These are phyloP conservation scores for Corynespora cassiicola DNA, from an alignment of 2,329 filamentous ascomycete genomes.

Conservation along the genomic window DNA sequence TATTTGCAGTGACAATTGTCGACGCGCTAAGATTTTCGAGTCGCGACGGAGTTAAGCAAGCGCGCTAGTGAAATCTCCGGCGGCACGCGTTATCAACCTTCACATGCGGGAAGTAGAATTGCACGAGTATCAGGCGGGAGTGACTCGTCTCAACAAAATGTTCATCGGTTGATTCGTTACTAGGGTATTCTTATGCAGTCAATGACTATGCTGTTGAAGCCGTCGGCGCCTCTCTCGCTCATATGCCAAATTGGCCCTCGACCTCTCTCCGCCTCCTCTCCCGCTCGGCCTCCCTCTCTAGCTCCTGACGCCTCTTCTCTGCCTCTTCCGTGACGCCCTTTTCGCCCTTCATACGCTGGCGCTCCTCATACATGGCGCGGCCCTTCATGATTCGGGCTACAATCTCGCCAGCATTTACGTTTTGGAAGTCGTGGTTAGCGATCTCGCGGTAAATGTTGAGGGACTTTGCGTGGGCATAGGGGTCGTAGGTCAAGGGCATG, in stretches of 20 bases:
- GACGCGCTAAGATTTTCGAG: slow-evolving; percentile 9
- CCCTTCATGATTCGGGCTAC: slow-evolving; percentile 89
- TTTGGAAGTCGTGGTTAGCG: slow-evolving; percentile 76
- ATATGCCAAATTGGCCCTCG: slow-evolving; percentile 49
- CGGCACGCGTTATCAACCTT: neutral
- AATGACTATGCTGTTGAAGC: neutral
- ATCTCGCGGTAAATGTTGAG: slow-evolving; percentile 87
- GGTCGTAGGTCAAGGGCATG: slow-evolving; percentile 68
- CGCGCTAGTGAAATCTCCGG: slow-evolving; percentile 14
- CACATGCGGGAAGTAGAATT: neutral
- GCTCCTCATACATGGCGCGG: slow-evolving; percentile 85
- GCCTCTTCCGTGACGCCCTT: slow-evolving; percentile 78
- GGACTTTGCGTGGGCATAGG: slow-evolving; percentile 77
- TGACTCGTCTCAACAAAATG: too few species aligned
- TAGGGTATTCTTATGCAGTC: slow-evolving; percentile 5
- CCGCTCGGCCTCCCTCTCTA: slow-evolving; percentile 44
- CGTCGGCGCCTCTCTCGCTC: slow-evolving; percentile 5
- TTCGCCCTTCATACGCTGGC: slow-evolving; percentile 87
- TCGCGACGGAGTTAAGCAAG: slow-evolving; percentile 9
- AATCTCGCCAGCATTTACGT: slow-evolving; percentile 92
- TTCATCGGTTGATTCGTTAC: slow-evolving; percentile 1
- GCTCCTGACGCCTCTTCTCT: slow-evolving; percentile 43
- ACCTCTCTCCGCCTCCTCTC: slow-evolving; percentile 41
- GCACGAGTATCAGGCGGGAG: too few species aligned
- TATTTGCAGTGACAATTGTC: neutral